Evolutionary conservation across 2,329 filamentous ascomycete species (phyloP).

Genomic region (Calonectria leucothoes): DNA sequence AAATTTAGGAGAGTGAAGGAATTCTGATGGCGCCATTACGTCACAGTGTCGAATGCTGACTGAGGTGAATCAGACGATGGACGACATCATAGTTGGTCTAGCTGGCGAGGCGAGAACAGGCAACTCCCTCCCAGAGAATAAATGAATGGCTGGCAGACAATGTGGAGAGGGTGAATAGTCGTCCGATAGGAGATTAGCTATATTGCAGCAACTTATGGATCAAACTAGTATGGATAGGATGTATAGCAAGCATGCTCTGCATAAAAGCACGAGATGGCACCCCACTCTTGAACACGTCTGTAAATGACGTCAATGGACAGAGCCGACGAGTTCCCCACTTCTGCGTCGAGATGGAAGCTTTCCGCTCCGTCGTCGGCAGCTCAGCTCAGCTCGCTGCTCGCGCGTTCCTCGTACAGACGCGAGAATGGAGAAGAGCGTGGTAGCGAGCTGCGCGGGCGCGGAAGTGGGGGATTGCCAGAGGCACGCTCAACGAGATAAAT

Average conservation of each 20-base stretch:
- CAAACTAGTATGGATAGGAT: constrained; percentile 3
- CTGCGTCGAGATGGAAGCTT: background rate
- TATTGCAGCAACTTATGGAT: background rate
- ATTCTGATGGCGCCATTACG: background rate
- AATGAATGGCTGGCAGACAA: background rate
- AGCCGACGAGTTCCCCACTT: background rate
- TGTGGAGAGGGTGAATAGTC: background rate
- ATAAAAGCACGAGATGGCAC: background rate
- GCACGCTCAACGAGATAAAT: background rate
- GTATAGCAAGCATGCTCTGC: background rate
- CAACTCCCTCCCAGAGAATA: background rate
- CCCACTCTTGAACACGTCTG: background rate
- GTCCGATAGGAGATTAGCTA: too few relatives aligned
- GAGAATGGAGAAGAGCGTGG: background rate
- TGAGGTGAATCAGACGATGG: background rate
- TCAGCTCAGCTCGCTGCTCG: constrained; percentile 4
- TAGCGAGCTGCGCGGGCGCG: too few relatives aligned
- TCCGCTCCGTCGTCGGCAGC: background rate
- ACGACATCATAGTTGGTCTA: background rate
- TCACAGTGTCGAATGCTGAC: background rate
- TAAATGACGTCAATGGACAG: background rate
- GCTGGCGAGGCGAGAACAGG: too few relatives aligned
- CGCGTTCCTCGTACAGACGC: background rate
- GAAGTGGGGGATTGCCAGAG: background rate
- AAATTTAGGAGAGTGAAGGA: background rate